These are phyloP conservation scores for Xylaria acuta DNA, from an alignment of 495 filamentous ascomycete species.

Conservation along the genomic window DNA sequence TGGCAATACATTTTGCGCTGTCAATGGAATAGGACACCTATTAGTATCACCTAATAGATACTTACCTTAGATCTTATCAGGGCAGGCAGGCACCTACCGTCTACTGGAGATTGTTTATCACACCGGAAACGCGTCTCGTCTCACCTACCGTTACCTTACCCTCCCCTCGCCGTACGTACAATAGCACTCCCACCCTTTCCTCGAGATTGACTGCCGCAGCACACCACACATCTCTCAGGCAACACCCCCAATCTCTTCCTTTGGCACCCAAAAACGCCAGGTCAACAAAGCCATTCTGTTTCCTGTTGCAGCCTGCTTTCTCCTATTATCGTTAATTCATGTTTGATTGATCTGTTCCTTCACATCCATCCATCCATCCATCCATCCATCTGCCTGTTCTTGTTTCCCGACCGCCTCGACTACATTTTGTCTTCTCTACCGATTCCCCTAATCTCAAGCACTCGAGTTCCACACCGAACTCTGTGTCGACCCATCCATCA, in stretches of 20 bases:
- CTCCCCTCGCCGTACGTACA: too few species aligned
- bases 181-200: neutral
- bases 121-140: constrained; percentile 18
- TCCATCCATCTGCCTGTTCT: too few species aligned
- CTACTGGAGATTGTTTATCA: neutral
- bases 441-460: neutral
- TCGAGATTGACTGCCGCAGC: neutral
- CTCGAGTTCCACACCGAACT: constrained; percentile 4
- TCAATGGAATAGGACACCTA: neutral
- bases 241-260: neutral
- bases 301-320: constrained; percentile 6
- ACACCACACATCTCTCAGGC: constrained; percentile 9
- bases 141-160: constrained; percentile 2
- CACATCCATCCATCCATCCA: too few species aligned
- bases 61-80: neutral
- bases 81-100: neutral
- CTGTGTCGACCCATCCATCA: neutral
- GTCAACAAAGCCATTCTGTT: constrained; percentile 11
- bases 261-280: neutral
- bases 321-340: neutral
- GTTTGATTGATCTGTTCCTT: neutral
- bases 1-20: neutral
- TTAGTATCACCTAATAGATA: neutral
- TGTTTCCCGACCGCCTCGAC: neutral
- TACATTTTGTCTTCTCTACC: neutral